phyloP scores from a whole-genome alignment of 176 grass and related monocot species.

The Saccharum spontaneum region DNA sequence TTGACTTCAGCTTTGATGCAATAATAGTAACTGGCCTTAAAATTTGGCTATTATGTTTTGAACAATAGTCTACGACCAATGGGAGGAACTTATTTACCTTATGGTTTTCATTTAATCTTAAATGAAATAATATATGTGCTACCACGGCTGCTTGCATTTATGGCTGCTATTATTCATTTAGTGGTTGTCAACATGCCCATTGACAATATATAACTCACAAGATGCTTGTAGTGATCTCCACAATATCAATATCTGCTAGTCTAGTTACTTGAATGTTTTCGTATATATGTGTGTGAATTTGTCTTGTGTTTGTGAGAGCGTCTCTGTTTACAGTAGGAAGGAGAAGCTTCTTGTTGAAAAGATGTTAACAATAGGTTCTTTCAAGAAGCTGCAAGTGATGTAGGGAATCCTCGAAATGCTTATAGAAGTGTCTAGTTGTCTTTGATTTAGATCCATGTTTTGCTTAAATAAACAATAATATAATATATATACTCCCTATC shows the following conservation, averaged over 20 bases:
- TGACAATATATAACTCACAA: background rate
- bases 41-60: too few relatives aligned
- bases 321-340: background rate
- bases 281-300: background rate
- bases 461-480: background rate
- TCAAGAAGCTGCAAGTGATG: background rate
- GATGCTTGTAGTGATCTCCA: background rate
- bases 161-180: background rate
- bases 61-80: too few relatives aligned
- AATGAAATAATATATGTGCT: too few relatives aligned
- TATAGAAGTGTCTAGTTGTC: background rate
- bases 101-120: too few relatives aligned
- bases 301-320: background rate
- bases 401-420: background rate
- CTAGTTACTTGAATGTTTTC: background rate
- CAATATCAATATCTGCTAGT: background rate
- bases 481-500: too few relatives aligned
- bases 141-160: too few relatives aligned
- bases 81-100: too few relatives aligned
- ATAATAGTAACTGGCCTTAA: background rate
- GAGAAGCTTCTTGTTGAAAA: background rate
- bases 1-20: constrained; percentile 18
- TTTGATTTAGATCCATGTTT: background rate
- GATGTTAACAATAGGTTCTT: background rate
- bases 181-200: background rate